Percentiles rank a stretch among this genome's conserved stretches.
Conservation (phyloP, 2,329 filamentous ascomycete genomes). For the Aspergillus ustus region DNA sequence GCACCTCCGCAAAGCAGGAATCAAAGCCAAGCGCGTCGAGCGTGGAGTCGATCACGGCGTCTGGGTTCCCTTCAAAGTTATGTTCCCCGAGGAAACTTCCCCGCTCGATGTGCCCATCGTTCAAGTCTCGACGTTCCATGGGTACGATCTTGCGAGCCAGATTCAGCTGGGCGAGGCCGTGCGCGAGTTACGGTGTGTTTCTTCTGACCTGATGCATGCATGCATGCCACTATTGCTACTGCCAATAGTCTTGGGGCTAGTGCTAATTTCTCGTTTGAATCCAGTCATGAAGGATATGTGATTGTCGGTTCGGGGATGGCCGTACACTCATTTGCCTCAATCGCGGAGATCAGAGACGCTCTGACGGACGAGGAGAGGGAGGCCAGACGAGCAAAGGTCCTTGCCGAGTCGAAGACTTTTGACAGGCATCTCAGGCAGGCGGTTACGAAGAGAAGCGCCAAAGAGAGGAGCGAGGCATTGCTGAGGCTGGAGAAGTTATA, state of each 20-base stretch:
- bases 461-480: neutral
- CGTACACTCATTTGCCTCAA: neutral
- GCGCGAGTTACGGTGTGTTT: neutral
- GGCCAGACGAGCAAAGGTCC: neutral
- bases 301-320: neutral
- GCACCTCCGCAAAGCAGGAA: neutral
- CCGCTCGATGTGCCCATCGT: neutral
- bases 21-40: conserved; percentile 2
- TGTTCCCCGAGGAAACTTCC: neutral
- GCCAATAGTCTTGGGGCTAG: neutral
- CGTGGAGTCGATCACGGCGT: neutral
- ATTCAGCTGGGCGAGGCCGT: neutral
- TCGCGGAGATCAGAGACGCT: neutral
- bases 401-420: neutral
- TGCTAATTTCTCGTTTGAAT: neutral
- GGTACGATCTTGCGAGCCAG: neutral
- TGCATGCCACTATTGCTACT: neutral
- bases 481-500: neutral
- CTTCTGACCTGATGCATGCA: neutral
- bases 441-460: neutral
- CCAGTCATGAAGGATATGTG: neutral
- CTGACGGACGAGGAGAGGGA: neutral
- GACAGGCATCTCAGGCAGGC: neutral
- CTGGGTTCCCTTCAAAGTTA: neutral
- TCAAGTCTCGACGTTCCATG: neutral